A percentile compares a stretch with the other conserved stretches of the same genome.
These are phyloP conservation scores for Moringa oleifera DNA, from an alignment of 345 rosid genomes.

Conservation along the genomic window DNA sequence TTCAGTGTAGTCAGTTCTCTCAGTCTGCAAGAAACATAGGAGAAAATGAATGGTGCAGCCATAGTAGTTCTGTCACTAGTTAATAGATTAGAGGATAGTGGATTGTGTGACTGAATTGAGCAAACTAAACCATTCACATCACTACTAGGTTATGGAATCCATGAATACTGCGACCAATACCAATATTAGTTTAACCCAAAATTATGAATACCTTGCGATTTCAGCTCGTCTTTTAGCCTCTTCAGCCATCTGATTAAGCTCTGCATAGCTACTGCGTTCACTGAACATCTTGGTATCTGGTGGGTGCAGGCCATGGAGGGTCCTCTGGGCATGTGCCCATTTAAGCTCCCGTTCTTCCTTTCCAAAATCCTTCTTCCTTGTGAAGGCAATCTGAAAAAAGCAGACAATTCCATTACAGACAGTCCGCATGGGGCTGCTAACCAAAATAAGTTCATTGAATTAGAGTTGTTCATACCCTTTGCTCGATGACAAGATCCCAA, in stretches of 20 bases:
- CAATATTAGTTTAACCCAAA: background rate
- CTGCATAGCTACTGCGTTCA: conserved; percentile 29
- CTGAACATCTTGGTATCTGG: conserved; percentile 44
- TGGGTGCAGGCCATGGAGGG: conserved; percentile 47
- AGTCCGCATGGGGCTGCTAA: conserved; percentile 2
- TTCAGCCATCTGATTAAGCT: conserved; percentile 46
- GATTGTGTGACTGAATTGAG: too few relatives aligned
- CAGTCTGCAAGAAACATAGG: conserved; percentile 27
- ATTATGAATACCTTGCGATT: conserved; percentile 33
- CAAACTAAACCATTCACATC: too few relatives aligned
- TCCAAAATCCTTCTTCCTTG: conserved; percentile 43
- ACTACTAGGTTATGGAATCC: too few relatives aligned
- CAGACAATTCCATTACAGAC: background rate
- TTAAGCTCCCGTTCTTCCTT: conserved; percentile 50
- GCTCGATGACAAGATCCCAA: conserved; percentile 62
- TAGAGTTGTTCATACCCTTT: conserved; percentile 32
- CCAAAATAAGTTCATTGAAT: background rate
- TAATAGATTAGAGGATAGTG: too few relatives aligned
- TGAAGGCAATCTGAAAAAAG: conserved; percentile 45
- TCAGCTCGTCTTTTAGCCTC: conserved; percentile 57
- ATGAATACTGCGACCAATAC: too few relatives aligned
- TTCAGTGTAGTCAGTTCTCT: conserved; percentile 46
- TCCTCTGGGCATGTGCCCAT: conserved; percentile 60
- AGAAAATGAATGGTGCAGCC: background rate
- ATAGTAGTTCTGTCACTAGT: too few relatives aligned